Evolutionary conservation across 352 stramenopile species (phyloP).

Genomic region (Globisporangium camurandrum): DNA sequence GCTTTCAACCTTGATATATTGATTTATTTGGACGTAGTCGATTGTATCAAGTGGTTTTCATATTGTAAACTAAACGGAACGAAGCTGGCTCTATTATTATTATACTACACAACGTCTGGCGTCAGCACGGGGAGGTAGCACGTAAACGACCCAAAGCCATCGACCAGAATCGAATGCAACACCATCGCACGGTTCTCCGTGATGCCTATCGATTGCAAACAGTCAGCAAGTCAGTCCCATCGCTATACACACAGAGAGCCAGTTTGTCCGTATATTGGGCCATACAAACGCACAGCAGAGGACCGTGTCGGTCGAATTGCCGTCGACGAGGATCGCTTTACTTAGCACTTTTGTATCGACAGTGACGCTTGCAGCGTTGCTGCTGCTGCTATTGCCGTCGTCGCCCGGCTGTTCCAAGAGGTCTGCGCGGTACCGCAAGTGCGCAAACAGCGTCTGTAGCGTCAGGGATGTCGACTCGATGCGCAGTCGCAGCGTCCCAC

Average conservation of each 20-base stretch:
- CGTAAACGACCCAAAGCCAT: conserved; percentile 74
- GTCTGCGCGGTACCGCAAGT: conserved; percentile 65
- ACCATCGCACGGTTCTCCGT: conserved; percentile 76
- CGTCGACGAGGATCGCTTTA: conserved; percentile 69
- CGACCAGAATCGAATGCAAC: conserved; percentile 67
- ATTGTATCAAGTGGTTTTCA: no score
- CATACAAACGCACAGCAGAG: conserved; percentile 48
- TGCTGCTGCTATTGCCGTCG: conserved; percentile 5
- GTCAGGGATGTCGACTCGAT: conserved; percentile 67
- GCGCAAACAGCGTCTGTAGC: conserved; percentile 71
- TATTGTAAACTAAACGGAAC: no score
- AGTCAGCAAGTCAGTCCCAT: neutral
- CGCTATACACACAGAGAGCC: no score
- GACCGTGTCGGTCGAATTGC: conserved; percentile 58
- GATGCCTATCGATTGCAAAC: conserved; percentile 28
- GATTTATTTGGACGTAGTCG: no score
- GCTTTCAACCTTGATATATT: no score
- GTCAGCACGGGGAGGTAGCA: conserved; percentile 78
- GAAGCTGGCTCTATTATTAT: no score
- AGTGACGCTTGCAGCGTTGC: conserved; percentile 37
- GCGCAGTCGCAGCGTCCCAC: conserved; percentile 54
- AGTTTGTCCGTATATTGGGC: no score
- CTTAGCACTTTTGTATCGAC: conserved; percentile 74
- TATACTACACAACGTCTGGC: conserved; percentile 34
- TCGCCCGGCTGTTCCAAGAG: conserved; percentile 53